phyloP scores from a whole-genome alignment of 2,329 filamentous ascomycete genomes.

The Exophiala phaeomuriformis region DNA sequence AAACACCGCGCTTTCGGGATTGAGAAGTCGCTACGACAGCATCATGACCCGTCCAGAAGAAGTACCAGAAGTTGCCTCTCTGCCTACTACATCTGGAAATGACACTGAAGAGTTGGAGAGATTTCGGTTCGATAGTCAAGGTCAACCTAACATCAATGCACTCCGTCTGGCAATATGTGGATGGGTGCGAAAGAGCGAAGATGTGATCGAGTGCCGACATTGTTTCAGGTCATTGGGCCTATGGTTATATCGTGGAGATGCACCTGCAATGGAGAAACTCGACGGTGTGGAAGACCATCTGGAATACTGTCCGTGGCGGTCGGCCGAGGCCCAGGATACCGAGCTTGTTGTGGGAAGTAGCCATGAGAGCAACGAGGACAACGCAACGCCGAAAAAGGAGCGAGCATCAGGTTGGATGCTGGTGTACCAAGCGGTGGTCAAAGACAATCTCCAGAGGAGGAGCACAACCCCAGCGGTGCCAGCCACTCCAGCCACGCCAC shows the following conservation, averaged over 20 bases:
- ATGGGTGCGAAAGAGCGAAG: slow-evolving; percentile 55
- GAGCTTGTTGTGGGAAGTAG: slow-evolving; percentile 12
- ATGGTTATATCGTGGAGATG: slow-evolving; percentile 67
- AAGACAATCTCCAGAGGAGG: slow-evolving; percentile 19
- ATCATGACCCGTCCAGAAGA: slow-evolving; percentile 35
- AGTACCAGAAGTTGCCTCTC: slow-evolving; percentile 41
- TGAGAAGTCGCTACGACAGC: slow-evolving; percentile 59
- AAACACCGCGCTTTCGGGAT: slow-evolving; percentile 48
- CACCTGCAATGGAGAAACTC: slow-evolving; percentile 62
- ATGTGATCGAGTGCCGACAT: slow-evolving; percentile 71
- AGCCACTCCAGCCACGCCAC: neutral
- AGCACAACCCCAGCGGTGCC: neutral
- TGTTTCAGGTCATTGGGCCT: slow-evolving; percentile 84
- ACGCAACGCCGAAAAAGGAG: slow-evolving; percentile 9
- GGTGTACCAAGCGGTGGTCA: slow-evolving; percentile 21
- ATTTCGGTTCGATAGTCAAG: slow-evolving; percentile 19
- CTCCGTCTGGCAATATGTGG: slow-evolving; percentile 64
- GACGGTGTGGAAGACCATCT: slow-evolving; percentile 67
- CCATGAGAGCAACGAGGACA: neutral
- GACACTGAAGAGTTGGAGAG: slow-evolving; percentile 30
- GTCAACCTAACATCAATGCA: slow-evolving; percentile 49
- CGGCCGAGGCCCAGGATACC: slow-evolving; percentile 24
- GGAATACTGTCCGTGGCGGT: slow-evolving; percentile 70
- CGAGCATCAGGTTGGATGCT: slow-evolving; percentile 25
- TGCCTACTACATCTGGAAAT: slow-evolving; percentile 37